phyloP scores from a whole-genome alignment of 1,284 basidiomycete genomes.

The Rhodotorula sp. region DNA sequence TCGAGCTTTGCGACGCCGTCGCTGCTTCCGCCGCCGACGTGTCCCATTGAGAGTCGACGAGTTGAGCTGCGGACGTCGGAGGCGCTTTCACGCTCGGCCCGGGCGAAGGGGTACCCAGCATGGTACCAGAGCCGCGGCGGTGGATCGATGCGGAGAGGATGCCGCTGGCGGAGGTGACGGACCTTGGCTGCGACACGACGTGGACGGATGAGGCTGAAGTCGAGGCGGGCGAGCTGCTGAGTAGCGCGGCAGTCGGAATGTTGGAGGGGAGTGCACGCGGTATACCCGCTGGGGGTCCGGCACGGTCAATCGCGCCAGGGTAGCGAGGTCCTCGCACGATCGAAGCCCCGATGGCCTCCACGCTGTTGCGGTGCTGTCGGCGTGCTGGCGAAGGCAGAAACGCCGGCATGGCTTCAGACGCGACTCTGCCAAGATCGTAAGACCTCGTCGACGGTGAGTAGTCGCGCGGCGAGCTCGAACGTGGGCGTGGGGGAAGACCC shows the following conservation, averaged over 20 bases:
- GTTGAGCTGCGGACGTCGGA: conserved; percentile 26
- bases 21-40: conserved; percentile 12
- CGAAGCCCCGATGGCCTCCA: background rate
- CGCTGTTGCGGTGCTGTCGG: conserved; percentile 1
- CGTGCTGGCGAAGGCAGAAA: conserved; percentile 32
- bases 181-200: conserved; percentile 21
- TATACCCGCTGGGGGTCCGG: background rate
- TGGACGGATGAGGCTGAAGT: conserved; percentile 18
- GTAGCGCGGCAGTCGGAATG: background rate
- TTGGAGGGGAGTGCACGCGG: background rate
- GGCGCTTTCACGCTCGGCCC: conserved; percentile 12
- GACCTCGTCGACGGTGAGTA: too few relatives aligned
- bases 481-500: background rate
- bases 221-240: conserved; percentile 26
- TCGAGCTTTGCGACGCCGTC: background rate
- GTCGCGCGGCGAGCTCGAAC: conserved; percentile 1
- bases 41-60: conserved; percentile 24
- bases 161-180: conserved; percentile 25
- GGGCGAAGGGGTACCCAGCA: background rate
- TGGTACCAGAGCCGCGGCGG: conserved; percentile 2
- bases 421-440: background rate
- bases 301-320: conserved; percentile 10
- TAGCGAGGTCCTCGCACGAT: conserved; percentile 21
- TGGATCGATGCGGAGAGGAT: conserved; percentile 34
- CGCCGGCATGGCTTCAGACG: conserved; percentile 15